Evolutionary conservation across 2,329 filamentous ascomycete genomes (phyloP).

Genomic region (Apiospora arundinis): DNA sequence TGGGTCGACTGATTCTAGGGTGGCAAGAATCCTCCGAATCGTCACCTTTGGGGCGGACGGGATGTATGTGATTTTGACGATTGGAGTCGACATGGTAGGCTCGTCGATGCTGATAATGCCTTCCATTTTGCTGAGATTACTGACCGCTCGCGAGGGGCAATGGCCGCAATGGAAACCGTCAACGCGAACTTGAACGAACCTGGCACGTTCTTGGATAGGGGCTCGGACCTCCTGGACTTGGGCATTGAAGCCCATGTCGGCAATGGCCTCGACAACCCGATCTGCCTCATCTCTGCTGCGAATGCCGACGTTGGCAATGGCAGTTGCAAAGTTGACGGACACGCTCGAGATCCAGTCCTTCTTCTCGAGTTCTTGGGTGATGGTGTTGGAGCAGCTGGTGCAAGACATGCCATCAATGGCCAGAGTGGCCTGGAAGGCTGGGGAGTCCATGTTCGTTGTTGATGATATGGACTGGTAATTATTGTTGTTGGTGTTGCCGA

Average conservation of each 20-base stretch:
- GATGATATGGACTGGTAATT: neutral
- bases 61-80: slow-evolving; percentile 73
- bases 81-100: slow-evolving; percentile 66
- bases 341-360: slow-evolving; percentile 63
- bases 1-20: slow-evolving; percentile 70
- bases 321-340: slow-evolving; percentile 69
- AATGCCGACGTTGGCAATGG: slow-evolving; percentile 69
- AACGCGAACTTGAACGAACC: slow-evolving; percentile 69
- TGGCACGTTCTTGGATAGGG: slow-evolving; percentile 35
- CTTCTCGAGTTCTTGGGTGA: slow-evolving; percentile 65
- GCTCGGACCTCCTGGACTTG: slow-evolving; percentile 54
- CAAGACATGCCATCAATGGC: slow-evolving; percentile 78
- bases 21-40: slow-evolving; percentile 73
- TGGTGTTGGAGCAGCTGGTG: slow-evolving; percentile 68
- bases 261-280: slow-evolving; percentile 59
- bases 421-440: slow-evolving; percentile 42
- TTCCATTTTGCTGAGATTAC: slow-evolving; percentile 60
- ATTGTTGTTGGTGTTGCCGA: neutral
- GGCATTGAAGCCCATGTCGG: slow-evolving; percentile 71
- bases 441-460: neutral
- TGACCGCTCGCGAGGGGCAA: slow-evolving; percentile 66
- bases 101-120: slow-evolving; percentile 59
- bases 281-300: slow-evolving; percentile 52
- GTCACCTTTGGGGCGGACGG: slow-evolving; percentile 74
- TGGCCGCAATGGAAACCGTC: slow-evolving; percentile 78